phyloP scores from a whole-genome alignment of 164 flowering plant species.

The Magnolia officinalis region DNA sequence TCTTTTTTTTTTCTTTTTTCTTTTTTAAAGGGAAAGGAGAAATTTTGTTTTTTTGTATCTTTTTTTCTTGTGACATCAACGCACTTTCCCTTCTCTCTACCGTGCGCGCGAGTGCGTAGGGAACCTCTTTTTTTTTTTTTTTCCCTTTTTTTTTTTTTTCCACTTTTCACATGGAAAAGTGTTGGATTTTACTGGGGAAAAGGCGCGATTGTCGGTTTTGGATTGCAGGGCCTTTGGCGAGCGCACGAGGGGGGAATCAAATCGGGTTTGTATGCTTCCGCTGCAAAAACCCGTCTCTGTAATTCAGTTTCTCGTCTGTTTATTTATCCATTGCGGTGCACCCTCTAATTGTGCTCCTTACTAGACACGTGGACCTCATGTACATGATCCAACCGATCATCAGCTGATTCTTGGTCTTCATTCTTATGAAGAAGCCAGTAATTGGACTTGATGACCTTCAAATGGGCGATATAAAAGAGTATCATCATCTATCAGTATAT shows the following conservation, averaged over 20 bases:
- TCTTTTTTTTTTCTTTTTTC: no score
- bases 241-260: constrained; percentile 7
- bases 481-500: no score
- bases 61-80: not conserved
- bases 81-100: not conserved
- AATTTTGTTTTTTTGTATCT: constrained; percentile 5
- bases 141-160: not conserved
- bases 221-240: not conserved
- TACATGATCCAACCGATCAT: not conserved
- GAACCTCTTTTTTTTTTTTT: not conserved
- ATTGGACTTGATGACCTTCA: no score
- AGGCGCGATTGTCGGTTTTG: constrained; percentile 1
- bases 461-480: no score
- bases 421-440: no score
- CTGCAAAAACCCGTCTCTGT: not conserved
- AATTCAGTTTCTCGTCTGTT: not conserved
- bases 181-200: not conserved
- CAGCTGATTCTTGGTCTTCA: not conserved
- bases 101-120: not conserved
- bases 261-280: not conserved
- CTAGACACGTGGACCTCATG: not conserved
- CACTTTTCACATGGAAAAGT: not conserved
- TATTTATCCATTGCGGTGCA: not conserved
- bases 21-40: not conserved
- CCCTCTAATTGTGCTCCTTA: not conserved